Evolutionary conservation across 495 filamentous ascomycete genomes (phyloP).

Genomic region (Neurospora sp.): DNA sequence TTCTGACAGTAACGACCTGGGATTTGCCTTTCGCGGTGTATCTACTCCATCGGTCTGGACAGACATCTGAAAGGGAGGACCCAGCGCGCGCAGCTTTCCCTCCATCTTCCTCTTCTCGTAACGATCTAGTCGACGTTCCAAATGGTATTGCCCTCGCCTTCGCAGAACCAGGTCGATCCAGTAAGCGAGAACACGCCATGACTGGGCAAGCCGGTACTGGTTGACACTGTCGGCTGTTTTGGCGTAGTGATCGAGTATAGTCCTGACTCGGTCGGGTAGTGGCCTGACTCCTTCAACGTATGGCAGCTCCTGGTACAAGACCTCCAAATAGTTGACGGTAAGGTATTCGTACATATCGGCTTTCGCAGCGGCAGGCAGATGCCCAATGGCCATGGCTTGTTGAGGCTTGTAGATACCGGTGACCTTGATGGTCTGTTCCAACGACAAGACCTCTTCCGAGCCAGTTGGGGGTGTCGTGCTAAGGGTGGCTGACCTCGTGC

Average conservation of each 20-base stretch:
- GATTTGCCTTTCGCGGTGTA: slow-evolving; percentile 27
- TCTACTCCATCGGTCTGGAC: slow-evolving; percentile 18
- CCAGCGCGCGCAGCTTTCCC: slow-evolving; percentile 1
- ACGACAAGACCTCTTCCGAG: slow-evolving; percentile 40
- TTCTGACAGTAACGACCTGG: slow-evolving; percentile 31
- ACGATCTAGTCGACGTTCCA: slow-evolving; percentile 29
- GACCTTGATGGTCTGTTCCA: slow-evolving; percentile 53
- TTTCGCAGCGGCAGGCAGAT: slow-evolving; percentile 45
- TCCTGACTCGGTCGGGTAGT: slow-evolving; percentile 33
- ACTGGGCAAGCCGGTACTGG: slow-evolving; percentile 57
- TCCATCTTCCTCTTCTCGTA: slow-evolving; percentile 19
- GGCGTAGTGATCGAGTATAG: slow-evolving; percentile 53
- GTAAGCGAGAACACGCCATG: slow-evolving; percentile 61
- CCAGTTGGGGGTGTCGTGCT: slow-evolving; percentile 52
- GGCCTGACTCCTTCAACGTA: slow-evolving; percentile 13
- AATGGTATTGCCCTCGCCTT: slow-evolving; percentile 47
- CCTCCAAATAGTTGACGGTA: slow-evolving; percentile 47
- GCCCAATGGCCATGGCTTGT: slow-evolving; percentile 53
- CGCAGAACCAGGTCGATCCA: slow-evolving; percentile 51
- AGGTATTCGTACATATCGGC: slow-evolving; percentile 48
- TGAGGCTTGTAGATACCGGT: slow-evolving; percentile 42
- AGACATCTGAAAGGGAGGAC: slow-evolving; percentile 3
- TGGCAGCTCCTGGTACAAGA: slow-evolving; percentile 31
- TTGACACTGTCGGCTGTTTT: slow-evolving; percentile 47
- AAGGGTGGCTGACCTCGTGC: slow-evolving; percentile 27